Conservation (phyloP, 2,329 filamentous ascomycete species). For the Alternaria atra region DNA sequence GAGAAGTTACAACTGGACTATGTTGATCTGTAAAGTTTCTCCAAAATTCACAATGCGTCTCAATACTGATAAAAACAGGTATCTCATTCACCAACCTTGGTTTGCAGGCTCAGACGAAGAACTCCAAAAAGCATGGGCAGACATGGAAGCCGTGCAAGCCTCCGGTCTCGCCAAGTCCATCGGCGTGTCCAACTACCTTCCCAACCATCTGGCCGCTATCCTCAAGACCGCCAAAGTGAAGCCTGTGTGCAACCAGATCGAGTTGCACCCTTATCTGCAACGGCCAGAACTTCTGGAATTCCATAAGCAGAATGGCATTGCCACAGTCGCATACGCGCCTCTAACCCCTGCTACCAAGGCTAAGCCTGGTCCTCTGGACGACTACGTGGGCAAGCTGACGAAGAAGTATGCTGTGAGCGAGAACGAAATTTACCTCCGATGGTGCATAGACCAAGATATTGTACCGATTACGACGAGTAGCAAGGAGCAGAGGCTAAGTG, state of each 20-base stretch:
- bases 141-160: slow-evolving; percentile 67
- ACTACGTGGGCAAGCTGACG: slow-evolving; percentile 60
- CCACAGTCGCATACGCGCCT: slow-evolving; percentile 58
- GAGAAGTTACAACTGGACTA: slow-evolving; percentile 69
- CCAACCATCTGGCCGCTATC: slow-evolving; percentile 63
- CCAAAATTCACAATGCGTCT: too few species aligned
- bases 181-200: slow-evolving; percentile 68
- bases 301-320: slow-evolving; percentile 59
- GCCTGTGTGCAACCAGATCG: slow-evolving; percentile 73
- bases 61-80: slow-evolving; percentile 50
- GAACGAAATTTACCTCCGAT: slow-evolving; percentile 66
- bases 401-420: slow-evolving; percentile 69
- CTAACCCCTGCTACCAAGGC: slow-evolving; percentile 63
- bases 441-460: slow-evolving; percentile 68
- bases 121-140: slow-evolving; percentile 66
- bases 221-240: slow-evolving; percentile 62
- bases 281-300: slow-evolving; percentile 66
- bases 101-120: slow-evolving; percentile 63
- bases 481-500: slow-evolving; percentile 67
- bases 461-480: slow-evolving; percentile 68
- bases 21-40: slow-evolving; percentile 65
- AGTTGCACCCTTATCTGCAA: slow-evolving; percentile 74
- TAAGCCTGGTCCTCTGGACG: slow-evolving; percentile 64
- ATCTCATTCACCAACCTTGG: slow-evolving; percentile 70
- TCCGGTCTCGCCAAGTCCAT: slow-evolving; percentile 68